A percentile compares a stretch with the other conserved stretches of the same genome.
phyloP scores from a whole-genome alignment of 176 grass and related monocot species.

The Oryza longistaminata region DNA sequence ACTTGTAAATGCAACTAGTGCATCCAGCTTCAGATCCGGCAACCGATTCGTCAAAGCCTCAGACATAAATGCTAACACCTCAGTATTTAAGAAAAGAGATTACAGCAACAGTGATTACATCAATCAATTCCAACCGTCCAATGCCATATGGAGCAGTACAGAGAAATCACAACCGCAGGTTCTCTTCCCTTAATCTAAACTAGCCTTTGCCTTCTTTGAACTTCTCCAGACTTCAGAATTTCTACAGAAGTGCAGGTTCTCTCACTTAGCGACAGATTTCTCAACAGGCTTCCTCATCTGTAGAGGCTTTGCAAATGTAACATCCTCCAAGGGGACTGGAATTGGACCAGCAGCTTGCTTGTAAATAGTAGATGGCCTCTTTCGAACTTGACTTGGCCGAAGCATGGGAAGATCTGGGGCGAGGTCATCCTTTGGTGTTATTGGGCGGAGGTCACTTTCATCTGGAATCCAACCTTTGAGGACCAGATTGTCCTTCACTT shows the following conservation, averaged over 20 bases:
- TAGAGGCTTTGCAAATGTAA: background rate
- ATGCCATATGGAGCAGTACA: background rate
- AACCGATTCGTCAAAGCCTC: constrained; percentile 81
- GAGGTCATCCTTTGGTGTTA: constrained; percentile 46
- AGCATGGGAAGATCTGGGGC: constrained; percentile 47
- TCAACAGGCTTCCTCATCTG: background rate
- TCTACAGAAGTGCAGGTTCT: background rate
- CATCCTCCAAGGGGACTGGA: background rate
- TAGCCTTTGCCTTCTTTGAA: background rate
- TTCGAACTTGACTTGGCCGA: constrained; percentile 36
- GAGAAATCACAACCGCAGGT: background rate
- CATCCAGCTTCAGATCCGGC: constrained; percentile 72
- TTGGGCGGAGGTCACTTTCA: constrained; percentile 39
- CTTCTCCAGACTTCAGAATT: background rate
- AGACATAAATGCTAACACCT: no score
- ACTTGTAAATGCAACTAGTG: constrained; percentile 58
- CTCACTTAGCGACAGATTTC: background rate
- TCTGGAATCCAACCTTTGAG: constrained; percentile 64
- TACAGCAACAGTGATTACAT: background rate
- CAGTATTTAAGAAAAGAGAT: background rate
- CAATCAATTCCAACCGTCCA: background rate
- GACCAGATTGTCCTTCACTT: constrained; percentile 50
- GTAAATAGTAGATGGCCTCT: constrained; percentile 39
- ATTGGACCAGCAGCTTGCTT: constrained; percentile 26
- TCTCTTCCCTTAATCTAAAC: background rate